Conservation (phyloP, 2,329 filamentous ascomycete genomes). For the Fusarium sp. region DNA sequence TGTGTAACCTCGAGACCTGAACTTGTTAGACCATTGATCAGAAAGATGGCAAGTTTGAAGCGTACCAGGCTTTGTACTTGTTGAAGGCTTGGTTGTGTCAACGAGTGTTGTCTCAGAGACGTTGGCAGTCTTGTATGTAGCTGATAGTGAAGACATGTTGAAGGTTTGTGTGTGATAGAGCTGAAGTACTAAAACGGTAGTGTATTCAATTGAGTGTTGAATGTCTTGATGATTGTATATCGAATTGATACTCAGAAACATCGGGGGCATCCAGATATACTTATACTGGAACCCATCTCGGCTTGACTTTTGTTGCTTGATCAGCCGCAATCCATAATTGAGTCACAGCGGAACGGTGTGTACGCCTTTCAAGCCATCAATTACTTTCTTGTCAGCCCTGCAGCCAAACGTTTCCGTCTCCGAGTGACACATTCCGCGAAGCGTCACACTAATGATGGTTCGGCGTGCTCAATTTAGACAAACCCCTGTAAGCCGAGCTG, state of each 20-base stretch:
- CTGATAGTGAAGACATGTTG: conserved; percentile 37
- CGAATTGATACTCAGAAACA: background rate
- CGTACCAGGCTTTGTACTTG: conserved; percentile 36
- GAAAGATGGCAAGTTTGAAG: background rate
- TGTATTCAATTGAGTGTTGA: background rate
- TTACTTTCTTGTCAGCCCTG: conserved; percentile 34
- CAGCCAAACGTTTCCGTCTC: conserved; percentile 22
- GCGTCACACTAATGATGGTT: background rate
- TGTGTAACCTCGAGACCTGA: conserved; percentile 7
- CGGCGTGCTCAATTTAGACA: conserved; percentile 6
- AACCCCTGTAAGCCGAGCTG: conserved; percentile 35
- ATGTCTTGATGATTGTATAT: conserved; percentile 8
- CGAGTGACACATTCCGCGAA: conserved; percentile 36
- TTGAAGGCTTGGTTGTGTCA: conserved; percentile 27
- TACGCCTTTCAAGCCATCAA: conserved; percentile 1
- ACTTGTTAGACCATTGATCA: conserved; percentile 2
- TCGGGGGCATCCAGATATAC: conserved; percentile 19
- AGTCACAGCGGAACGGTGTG: conserved; percentile 36
- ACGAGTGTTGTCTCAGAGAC: conserved; percentile 43
- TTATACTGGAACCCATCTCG: conserved; percentile 26
- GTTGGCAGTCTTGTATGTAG: conserved; percentile 36
- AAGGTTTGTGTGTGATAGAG: background rate
- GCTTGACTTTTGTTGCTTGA: background rate
- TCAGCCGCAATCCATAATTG: conserved; percentile 14
- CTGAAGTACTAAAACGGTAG: background rate